Percentiles rank a stretch among this genome's conserved stretches.
Evolutionary conservation across 2,329 filamentous ascomycete species (phyloP).

Genomic region (Epichloe glyceriae): DNA sequence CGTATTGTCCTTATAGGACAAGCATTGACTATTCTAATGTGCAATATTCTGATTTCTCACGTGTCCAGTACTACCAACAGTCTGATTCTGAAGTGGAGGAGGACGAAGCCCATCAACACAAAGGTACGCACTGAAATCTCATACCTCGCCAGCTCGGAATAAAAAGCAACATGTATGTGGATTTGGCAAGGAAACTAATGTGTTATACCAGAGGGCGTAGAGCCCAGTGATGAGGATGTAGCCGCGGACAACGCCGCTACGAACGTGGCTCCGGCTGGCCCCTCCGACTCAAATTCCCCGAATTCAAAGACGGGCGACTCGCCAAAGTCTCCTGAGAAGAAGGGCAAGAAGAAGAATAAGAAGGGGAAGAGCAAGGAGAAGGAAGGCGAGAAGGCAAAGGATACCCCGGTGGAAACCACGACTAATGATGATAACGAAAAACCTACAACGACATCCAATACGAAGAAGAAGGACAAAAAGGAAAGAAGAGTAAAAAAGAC

Average conservation of each 20-base stretch:
- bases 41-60: conserved; percentile 30
- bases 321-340: background rate
- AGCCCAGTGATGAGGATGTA: background rate
- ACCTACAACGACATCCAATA: conserved; percentile 6
- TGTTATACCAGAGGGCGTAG: background rate
- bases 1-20: conserved; percentile 27
- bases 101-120: conserved; percentile 6
- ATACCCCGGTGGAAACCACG: conserved; percentile 7
- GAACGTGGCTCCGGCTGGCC: background rate
- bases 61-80: conserved; percentile 26
- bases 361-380: conserved; percentile 11
- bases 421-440: conserved; percentile 9
- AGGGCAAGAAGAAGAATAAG: conserved; percentile 10
- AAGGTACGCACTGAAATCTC: conserved; percentile 8
- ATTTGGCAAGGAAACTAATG: background rate
- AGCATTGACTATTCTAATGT: conserved; percentile 25
- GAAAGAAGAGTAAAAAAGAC: conserved; percentile 15
- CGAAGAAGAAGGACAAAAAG: conserved; percentile 13
- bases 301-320: conserved; percentile 7
- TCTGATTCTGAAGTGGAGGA: conserved; percentile 29
- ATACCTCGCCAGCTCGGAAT: background rate
- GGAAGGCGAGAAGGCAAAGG: conserved; percentile 3
- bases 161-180: background rate
- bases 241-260: background rate
- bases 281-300: background rate